A percentile compares a stretch with the other conserved stretches of the same genome.
These are phyloP conservation scores for Mortierella sp. DNA, from an alignment of 371 early-diverging fungal genomes.

Conservation along the genomic window DNA sequence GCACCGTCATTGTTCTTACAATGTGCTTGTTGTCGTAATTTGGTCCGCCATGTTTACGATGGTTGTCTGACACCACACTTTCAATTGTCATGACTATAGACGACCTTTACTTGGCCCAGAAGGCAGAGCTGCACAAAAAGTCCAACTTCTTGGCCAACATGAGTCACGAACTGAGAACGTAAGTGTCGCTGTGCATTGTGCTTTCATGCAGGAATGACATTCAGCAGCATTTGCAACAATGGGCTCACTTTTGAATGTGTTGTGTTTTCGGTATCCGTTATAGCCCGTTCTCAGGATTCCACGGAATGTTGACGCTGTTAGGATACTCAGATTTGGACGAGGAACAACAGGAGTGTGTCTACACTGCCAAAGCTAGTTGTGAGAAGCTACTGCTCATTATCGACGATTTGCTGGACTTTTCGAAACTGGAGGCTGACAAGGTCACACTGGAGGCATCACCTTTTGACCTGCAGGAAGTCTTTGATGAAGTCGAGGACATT, in stretches of 20 bases:
- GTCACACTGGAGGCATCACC: slow-evolving; percentile 57
- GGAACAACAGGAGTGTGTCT: slow-evolving; percentile 71
- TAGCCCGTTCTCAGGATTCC: slow-evolving; percentile 72
- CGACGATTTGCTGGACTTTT: slow-evolving; percentile 70
- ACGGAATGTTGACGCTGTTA: slow-evolving; percentile 71
- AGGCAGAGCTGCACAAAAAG: slow-evolving; percentile 54
- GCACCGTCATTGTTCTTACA: not conserved
- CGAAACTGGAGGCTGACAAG: slow-evolving; percentile 69
- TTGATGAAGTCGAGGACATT: slow-evolving; percentile 69
- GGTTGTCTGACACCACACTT: not conserved
- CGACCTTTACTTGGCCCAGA: slow-evolving; percentile 49
- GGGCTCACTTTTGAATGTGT: not conserved
- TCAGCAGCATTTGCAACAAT: too few relatives aligned
- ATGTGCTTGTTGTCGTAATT: not conserved
- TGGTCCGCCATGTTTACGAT: not conserved
- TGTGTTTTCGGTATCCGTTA: not conserved
- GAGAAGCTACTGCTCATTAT: slow-evolving; percentile 67
- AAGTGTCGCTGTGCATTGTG: not conserved
- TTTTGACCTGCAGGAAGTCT: slow-evolving; percentile 60
- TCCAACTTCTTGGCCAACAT: slow-evolving; percentile 57
- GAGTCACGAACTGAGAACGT: slow-evolving; percentile 56
- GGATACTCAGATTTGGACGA: slow-evolving; percentile 68
- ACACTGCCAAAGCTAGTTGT: slow-evolving; percentile 71
- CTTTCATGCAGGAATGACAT: too few relatives aligned
- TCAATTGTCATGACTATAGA: slow-evolving; percentile 15